Conservation (phyloP, 768 basidiomycete genomes). For the Nevesoporus exiguus region DNA sequence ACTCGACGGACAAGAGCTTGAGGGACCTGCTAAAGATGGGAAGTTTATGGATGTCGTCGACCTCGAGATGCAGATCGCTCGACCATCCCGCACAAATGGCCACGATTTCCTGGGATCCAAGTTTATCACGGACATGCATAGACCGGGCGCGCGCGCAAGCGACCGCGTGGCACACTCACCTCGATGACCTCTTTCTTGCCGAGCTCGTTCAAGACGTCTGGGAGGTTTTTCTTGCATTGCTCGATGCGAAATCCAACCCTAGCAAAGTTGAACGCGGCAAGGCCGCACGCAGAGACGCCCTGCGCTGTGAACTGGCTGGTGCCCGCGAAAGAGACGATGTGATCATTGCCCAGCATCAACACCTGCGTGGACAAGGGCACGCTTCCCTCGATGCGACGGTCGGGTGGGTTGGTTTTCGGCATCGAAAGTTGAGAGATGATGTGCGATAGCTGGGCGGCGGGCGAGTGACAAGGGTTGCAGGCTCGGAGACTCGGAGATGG, state of each 20-base stretch:
- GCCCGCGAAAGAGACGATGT: slow-evolving; percentile 45
- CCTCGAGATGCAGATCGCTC: slow-evolving; percentile 49
- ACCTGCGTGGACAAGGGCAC: slow-evolving; percentile 12
- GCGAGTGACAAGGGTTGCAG: background rate
- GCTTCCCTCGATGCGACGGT: background rate
- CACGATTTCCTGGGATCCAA: slow-evolving; percentile 46
- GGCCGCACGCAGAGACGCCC: slow-evolving; percentile 54
- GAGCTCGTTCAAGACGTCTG: slow-evolving; percentile 21
- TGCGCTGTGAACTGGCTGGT: slow-evolving; percentile 55
- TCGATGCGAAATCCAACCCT: slow-evolving; percentile 42
- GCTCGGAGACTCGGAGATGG: background rate
- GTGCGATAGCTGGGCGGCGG: background rate
- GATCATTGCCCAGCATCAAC: slow-evolving; percentile 29
- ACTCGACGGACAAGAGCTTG: slow-evolving; percentile 33
- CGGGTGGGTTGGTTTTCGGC: background rate
- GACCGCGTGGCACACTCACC: slow-evolving; percentile 15
- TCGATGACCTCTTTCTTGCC: slow-evolving; percentile 24
- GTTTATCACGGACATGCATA: background rate
- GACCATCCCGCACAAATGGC: slow-evolving; percentile 58
- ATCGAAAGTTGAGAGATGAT: slow-evolving; percentile 3
- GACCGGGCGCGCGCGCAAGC: background rate
- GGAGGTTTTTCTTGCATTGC: background rate
- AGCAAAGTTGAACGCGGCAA: slow-evolving; percentile 65
- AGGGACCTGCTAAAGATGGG: slow-evolving; percentile 49
- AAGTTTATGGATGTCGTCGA: slow-evolving; percentile 46